Evolutionary conservation across 1,284 basidiomycete genomes (phyloP), one percentile per base, ranked within the genome.

Genomic region (Cryptococcus neoformans): DNA sequence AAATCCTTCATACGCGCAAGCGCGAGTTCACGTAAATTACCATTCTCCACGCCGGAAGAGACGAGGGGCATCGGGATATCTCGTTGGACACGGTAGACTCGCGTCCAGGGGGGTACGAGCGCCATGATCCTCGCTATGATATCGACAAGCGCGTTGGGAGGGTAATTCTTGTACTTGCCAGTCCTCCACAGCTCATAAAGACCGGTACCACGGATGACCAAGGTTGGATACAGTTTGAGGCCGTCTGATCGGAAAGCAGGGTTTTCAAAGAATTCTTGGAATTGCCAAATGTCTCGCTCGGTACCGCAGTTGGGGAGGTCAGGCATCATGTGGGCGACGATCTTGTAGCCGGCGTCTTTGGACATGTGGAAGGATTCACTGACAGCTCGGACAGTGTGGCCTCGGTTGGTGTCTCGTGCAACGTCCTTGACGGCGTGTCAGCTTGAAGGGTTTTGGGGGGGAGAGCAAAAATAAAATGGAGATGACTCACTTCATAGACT

Each of bases 331-430:
- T 97, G 93, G 16, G 92, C 92, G 44, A 97, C 94, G 55, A 97
- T 92, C 80, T 99, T 99, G 87, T 98, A 99, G 9, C 95, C 95
- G 1, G 95, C 95, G 68, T 99, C 95, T 78, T 99, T 99, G 39
- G 94, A 89, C 66, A 99, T 86, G 72, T 99, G 96, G 80, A 99
- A 99, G 6, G 90, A 93, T 77, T 99, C 95, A 58, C 90, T 88
- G 54, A 98, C 95, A 6, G 96, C 93, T 60, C 93, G 92, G 52
- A 99, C 95, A 28, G 96, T 99, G 79, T 99, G 96, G 0, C 92
- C 91, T 54, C 96, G 88, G 75, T 99, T 99, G 12, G 95, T 98
- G 75, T 99, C 96, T 55, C 95, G 85, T 8, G 95, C 95, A 7
- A 99, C 96, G 70, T 99, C 95, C 80, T 67, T 45, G 4, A 11